A percentile compares a stretch with the other conserved stretches of the same genome.
Evolutionary conservation across 257 asterid species (phyloP).

Genomic region (Solanum ossicruentum): DNA sequence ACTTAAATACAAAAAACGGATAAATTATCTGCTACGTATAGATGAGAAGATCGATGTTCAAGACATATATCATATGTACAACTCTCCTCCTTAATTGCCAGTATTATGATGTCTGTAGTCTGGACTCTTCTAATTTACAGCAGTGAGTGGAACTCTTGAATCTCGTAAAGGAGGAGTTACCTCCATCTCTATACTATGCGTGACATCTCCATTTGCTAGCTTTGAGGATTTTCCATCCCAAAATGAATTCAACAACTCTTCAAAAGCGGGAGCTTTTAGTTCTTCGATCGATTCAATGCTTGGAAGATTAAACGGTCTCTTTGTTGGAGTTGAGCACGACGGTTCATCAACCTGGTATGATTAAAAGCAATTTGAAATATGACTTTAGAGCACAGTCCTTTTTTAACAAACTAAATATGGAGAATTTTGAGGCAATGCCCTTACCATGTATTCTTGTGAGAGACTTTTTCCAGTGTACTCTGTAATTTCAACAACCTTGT

Average conservation of each 20-base stretch:
- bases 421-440: not conserved
- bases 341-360: constrained; percentile 70
- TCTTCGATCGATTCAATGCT: constrained; percentile 76
- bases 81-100: not conserved
- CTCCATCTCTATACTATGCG: constrained; percentile 46
- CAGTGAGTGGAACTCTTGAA: constrained; percentile 64
- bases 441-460: constrained; percentile 73
- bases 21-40: not conserved
- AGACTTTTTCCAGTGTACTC: constrained; percentile 88
- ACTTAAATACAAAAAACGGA: not conserved
- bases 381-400: not conserved
- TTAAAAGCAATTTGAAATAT: not conserved
- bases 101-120: not conserved
- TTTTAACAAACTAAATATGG: not conserved
- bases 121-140: constrained; percentile 29
- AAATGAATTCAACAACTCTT: constrained; percentile 63
- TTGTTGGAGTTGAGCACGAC: constrained; percentile 78
- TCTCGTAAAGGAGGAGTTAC: constrained; percentile 49
- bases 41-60: not conserved
- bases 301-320: constrained; percentile 59
- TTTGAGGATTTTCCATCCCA: constrained; percentile 71
- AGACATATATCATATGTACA: not conserved
- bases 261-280: constrained; percentile 69
- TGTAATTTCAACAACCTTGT: constrained; percentile 67
- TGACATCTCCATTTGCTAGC: constrained; percentile 65